Evolutionary conservation across 2,329 filamentous ascomycete species (phyloP).

Genomic region (Ophiocordyceps robertsii): DNA sequence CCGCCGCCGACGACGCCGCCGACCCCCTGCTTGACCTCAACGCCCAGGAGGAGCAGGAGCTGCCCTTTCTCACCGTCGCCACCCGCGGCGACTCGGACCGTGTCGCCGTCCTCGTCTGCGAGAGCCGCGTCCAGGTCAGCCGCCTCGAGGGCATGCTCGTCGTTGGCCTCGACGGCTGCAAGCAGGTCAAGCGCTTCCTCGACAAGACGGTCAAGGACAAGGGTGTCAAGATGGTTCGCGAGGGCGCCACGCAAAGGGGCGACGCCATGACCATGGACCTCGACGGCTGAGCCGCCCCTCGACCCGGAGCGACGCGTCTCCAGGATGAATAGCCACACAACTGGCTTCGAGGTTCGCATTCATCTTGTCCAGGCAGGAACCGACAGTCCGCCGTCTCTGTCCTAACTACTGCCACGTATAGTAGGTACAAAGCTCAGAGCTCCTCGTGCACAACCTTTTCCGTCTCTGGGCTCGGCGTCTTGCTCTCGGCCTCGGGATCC

Average conservation of each 20-base stretch:
- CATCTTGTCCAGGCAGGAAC: too few species aligned
- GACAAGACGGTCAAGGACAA: slow-evolving; percentile 66
- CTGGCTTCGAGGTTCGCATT: not conserved
- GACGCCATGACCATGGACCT: slow-evolving; percentile 37
- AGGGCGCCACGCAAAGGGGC: slow-evolving; percentile 36
- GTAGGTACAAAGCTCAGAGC: slow-evolving; percentile 23
- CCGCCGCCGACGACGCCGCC: slow-evolving; percentile 50
- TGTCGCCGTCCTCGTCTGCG: slow-evolving; percentile 70
- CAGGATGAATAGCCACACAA: not conserved
- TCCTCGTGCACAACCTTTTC: slow-evolving; percentile 31
- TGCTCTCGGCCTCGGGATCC: not conserved
- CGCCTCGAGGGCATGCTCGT: slow-evolving; percentile 86
- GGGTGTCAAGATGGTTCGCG: slow-evolving; percentile 49
- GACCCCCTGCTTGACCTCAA: slow-evolving; percentile 76
- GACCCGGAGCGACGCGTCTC: not conserved
- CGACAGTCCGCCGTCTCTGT: not conserved
- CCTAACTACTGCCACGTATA: not conserved
- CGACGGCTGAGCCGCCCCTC: slow-evolving; percentile 14
- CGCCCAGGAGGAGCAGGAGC: slow-evolving; percentile 67
- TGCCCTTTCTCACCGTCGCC: slow-evolving; percentile 78
- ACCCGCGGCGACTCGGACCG: slow-evolving; percentile 63
- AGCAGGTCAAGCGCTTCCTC: slow-evolving; percentile 67
- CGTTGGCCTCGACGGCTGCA: slow-evolving; percentile 84
- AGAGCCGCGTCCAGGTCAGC: slow-evolving; percentile 72
- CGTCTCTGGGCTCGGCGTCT: slow-evolving; percentile 4